Conservation (phyloP, 2,329 filamentous ascomycete genomes). For the Cercospora sesami region DNA sequence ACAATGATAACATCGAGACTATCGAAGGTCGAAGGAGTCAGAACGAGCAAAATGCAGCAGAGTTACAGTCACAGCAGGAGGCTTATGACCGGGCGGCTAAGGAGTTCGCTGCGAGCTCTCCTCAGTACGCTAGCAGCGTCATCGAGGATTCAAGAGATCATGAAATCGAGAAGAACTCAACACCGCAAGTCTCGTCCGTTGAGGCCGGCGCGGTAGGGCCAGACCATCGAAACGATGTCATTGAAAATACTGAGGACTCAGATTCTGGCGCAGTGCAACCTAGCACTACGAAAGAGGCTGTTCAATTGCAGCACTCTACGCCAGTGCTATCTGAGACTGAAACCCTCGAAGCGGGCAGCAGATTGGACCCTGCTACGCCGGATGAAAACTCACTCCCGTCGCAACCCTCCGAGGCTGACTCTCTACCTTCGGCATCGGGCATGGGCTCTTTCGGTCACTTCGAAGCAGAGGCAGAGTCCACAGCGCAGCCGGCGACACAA, state of each 20-base stretch:
- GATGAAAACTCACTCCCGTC: background rate
- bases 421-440: background rate
- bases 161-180: background rate
- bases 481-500: background rate
- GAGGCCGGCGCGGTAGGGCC: no score
- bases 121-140: background rate
- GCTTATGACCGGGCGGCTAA: conserved; percentile 6
- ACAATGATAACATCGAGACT: background rate
- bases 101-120: background rate
- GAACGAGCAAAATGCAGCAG: background rate
- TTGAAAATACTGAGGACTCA: background rate
- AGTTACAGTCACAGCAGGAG: conserved; percentile 6
- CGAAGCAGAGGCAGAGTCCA: background rate
- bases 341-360: background rate
- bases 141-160: background rate
- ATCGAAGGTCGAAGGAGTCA: background rate
- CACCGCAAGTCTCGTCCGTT: background rate
- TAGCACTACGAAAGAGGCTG: background rate
- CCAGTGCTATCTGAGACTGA: background rate
- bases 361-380: background rate
- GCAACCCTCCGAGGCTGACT: background rate
- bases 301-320: background rate
- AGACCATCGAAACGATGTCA: background rate
- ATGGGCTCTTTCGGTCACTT: conserved; percentile 8
- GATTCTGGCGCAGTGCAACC: background rate